Percentiles rank a stretch among this genome's conserved stretches.
These are phyloP conservation scores for Crithidia brevicula DNA, from an alignment of 208 protist species.

Conservation along the genomic window DNA sequence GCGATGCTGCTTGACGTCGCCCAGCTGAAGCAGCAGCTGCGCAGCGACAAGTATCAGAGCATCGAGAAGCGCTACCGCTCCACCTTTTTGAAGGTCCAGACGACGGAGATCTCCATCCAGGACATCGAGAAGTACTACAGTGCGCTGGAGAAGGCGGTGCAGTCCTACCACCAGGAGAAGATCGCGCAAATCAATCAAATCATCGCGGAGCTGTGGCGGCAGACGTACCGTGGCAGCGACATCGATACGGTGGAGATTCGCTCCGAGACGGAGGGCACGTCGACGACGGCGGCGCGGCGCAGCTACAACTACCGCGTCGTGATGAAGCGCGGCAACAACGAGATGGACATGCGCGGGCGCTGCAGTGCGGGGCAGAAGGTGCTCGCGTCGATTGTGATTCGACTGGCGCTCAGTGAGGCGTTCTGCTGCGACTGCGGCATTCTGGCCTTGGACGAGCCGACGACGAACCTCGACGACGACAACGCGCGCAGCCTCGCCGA, in stretches of 20 bases:
- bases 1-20: slow-evolving; percentile 75
- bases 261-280: slow-evolving; percentile 87
- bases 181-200: slow-evolving; percentile 99
- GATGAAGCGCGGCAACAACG: slow-evolving; percentile 95
- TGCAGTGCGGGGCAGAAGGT: slow-evolving; percentile 99
- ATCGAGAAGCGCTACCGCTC: slow-evolving; percentile 90
- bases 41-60: slow-evolving; percentile 77
- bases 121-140: slow-evolving; percentile 93
- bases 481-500: slow-evolving; percentile 88
- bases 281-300: slow-evolving; percentile 60
- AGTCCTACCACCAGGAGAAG: slow-evolving; percentile 98
- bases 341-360: slow-evolving; percentile 98
- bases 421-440: slow-evolving; percentile 99
- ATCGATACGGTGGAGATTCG: slow-evolving; percentile 98
- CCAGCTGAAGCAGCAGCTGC: slow-evolving; percentile 62
- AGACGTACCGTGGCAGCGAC: slow-evolving; percentile 98
- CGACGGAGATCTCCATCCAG: slow-evolving; percentile 84
- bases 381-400: slow-evolving; percentile 98
- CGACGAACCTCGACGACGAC: slow-evolving; percentile 99
- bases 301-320: slow-evolving; percentile 95
- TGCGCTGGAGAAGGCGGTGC: slow-evolving; percentile 95
- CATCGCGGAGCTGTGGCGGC: slow-evolving; percentile 97
- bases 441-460: slow-evolving; percentile 99
- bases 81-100: slow-evolving; percentile 90
- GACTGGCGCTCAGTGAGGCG: slow-evolving; percentile 98